Base-by-base conservation (phyloP, 1,284 basidiomycete genomes). In the Ceratobasidium sp. region DNA sequence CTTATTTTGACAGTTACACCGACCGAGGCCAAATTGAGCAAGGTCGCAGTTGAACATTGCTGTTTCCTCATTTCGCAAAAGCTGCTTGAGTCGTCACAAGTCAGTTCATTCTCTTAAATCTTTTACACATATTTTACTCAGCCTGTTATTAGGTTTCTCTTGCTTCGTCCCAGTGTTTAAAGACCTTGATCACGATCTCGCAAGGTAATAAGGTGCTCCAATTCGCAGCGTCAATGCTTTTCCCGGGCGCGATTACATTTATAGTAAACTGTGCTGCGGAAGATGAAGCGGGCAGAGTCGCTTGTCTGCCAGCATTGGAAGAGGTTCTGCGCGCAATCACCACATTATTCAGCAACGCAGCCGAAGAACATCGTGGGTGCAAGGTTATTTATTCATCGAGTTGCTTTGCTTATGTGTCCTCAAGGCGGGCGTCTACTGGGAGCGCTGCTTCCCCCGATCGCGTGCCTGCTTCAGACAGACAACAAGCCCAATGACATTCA, bases 91-190 rank as follows among this genome's bases (percentile, higher is more conserved):
- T 83, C 81, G 14, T 85, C 87, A 77, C 94, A 96, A 78, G 94
- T 93, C 77, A 76, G 84, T 77, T 55, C 44, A 62, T 43, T 49
- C 18, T 3, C 35, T 5, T 11, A 5, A 38, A 38, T n/a, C 1
- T 46, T 21, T 32, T 62, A 62, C 23, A 23, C 49, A 54, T 32
- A 3, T 57, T 58, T 61, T 71, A 32, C 52, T 72, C 74, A 43
- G 49, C 13, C 69, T 52, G 54, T 75, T 73, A 73, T 74, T 81
- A 91, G 88, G 84, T 91, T 38, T 90, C 91, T 0, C 80, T 95
- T n/a, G 94, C 93, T 3, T 94, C 95, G 1, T 88, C 92, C 0
- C 94, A 98, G 77, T 98, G 96, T 78, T 87, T 92, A 0, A 92
- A 92, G 77, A 95, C 95, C 0, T 82, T 97, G 41, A 85, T 96